phyloP scores from a whole-genome alignment of 768 basidiomycete genomes.

The Lyophyllum shimeji region DNA sequence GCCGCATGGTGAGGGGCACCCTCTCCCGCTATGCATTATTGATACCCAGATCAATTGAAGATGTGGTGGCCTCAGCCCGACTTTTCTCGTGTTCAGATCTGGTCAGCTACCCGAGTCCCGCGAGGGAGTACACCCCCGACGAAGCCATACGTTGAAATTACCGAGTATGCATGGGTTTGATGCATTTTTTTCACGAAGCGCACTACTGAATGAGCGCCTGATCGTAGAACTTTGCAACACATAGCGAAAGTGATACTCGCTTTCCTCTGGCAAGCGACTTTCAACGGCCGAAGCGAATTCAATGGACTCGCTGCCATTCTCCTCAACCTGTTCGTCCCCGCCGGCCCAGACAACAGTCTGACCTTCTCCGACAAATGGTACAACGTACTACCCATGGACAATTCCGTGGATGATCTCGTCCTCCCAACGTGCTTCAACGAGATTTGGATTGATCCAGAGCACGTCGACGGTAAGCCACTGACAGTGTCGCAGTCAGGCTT shows the following conservation, averaged over 20 bases:
- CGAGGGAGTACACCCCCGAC: background rate
- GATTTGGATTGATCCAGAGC: background rate
- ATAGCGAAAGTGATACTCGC: background rate
- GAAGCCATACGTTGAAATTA: background rate
- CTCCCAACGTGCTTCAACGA: conserved; percentile 1
- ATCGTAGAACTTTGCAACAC: background rate
- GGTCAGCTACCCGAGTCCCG: background rate
- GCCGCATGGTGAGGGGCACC: background rate
- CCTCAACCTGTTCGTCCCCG: conserved; percentile 1
- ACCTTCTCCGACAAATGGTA: conserved; percentile 3
- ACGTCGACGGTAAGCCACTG: background rate
- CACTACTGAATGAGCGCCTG: background rate
- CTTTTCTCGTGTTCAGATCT: conserved; percentile 4
- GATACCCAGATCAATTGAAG: background rate
- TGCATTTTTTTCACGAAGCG: background rate
- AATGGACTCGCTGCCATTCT: background rate
- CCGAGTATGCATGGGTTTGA: conserved; percentile 3
- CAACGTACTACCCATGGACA: background rate
- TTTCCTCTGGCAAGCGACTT: conserved; percentile 4
- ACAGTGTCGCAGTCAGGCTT: background rate
- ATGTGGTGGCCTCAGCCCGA: conserved; percentile 3
- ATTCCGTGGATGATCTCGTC: background rate
- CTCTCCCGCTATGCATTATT: background rate
- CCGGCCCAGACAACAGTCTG: background rate
- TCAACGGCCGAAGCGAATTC: background rate